Evolutionary conservation across 2,329 filamentous ascomycete species (phyloP).

Genomic region (Rhytidhysteron rufulum): DNA sequence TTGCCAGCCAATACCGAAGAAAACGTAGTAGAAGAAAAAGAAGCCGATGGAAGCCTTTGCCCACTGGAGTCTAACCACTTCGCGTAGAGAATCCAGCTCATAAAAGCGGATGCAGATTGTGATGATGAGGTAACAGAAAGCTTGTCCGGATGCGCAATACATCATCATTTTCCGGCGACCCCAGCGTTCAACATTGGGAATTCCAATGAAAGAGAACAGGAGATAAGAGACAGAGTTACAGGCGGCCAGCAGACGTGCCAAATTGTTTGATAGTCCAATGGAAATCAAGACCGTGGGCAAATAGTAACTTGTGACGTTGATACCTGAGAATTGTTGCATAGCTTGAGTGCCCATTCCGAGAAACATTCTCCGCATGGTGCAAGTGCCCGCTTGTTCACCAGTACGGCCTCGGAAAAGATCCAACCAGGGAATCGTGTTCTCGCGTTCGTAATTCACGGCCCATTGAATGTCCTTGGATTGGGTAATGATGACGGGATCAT

Average conservation of each 20-base stretch:
- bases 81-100: constrained; percentile 19
- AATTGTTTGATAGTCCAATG: constrained; percentile 51
- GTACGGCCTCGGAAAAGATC: constrained; percentile 48
- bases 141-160: constrained; percentile 52
- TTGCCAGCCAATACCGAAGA: constrained; percentile 50
- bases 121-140: constrained; percentile 50
- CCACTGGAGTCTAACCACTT: constrained; percentile 14
- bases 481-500: constrained; percentile 41
- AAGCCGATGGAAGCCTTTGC: constrained; percentile 45
- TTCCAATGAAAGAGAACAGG: constrained; percentile 45
- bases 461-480: constrained; percentile 47
- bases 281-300: constrained; percentile 58
- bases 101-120: constrained; percentile 47
- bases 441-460: constrained; percentile 46
- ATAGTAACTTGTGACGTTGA: constrained; percentile 46
- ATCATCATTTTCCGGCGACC: constrained; percentile 59
- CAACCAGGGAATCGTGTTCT: constrained; percentile 49
- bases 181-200: constrained; percentile 48
- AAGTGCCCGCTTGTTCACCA: constrained; percentile 42
- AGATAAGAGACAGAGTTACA: constrained; percentile 51
- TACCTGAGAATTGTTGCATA: constrained; percentile 46
- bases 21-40: constrained; percentile 54
- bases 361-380: constrained; percentile 48
- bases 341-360: constrained; percentile 53
- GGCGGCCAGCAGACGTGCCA: constrained; percentile 54